Base-by-base conservation (phyloP, 2,329 filamentous ascomycete genomes). In the Pseudocercospora fijiensis region DNA sequence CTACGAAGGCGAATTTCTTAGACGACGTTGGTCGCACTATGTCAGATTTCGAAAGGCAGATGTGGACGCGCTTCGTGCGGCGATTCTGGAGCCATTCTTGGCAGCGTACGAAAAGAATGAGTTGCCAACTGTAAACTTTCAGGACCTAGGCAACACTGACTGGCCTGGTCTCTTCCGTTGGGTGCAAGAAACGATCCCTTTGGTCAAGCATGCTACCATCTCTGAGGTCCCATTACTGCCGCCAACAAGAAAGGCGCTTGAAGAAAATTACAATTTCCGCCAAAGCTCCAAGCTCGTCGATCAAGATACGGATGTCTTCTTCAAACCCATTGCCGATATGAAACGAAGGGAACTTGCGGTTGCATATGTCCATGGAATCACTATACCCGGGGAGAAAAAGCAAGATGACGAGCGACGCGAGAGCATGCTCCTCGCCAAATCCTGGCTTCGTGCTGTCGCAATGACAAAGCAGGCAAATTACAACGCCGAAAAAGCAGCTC, bases 131-230 rank as follows among this genome's bases (percentile, higher is more conserved):
- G 80, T 93, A 20, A 80, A 91, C 73, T 90, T 85, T 67, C 82
- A 90, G 57, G 78, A 89, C 52, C 81, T 87, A 0, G 75, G 83
- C 43, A 81, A 83, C 1, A 91, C 91, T 64, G 88, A 93, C 71
- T 92, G 90, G 89, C 77, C 80, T 9, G 76, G 74, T 4, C 76
- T 93, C 5, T 83, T 92, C 53, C 80, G 83, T 37, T 94, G 90
- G 90, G 83, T 87, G 1, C 78, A 86, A 67, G 79, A 82, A 22
- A 83, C 75, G 24, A 63, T 72, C 26, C 51, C 61, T 37, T 63
- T 62, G 57, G 74, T 37, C 62, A 69, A 55, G 56, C 37, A 61
- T 20, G 69, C 85, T 3, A 76, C 81, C 24, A 77, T 77, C 0
- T 76, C 80, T 28, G 78, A 82, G 60, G 45, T 45, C 5, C 62